phyloP scores from a whole-genome alignment of 1,284 basidiomycete species.

The Taiwanofungus camphoratus region DNA sequence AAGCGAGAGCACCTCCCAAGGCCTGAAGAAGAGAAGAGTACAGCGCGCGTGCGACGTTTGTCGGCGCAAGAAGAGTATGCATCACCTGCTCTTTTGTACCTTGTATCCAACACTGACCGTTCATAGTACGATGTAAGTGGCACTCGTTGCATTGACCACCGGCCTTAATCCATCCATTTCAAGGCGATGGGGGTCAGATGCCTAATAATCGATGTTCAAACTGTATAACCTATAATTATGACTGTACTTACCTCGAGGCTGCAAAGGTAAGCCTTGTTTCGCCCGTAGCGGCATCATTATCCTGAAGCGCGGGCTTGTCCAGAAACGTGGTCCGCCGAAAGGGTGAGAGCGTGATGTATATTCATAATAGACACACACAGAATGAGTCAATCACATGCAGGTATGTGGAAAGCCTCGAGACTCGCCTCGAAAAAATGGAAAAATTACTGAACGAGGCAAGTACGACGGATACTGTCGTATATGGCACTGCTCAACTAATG shows the following conservation, averaged over 20 bases:
- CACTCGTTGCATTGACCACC: neutral
- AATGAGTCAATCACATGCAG: slow-evolving; percentile 26
- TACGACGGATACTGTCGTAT: slow-evolving; percentile 4
- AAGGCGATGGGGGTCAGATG: slow-evolving; percentile 38
- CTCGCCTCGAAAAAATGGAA: slow-evolving; percentile 68
- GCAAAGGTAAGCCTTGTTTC: slow-evolving; percentile 48
- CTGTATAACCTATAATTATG: slow-evolving; percentile 65
- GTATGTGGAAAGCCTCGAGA: slow-evolving; percentile 71
- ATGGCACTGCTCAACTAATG: neutral
- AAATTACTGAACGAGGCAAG: slow-evolving; percentile 53
- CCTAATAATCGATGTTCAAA: slow-evolving; percentile 70
- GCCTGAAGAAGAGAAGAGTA: slow-evolving; percentile 59
- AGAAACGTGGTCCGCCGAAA: slow-evolving; percentile 84
- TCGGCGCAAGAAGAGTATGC: slow-evolving; percentile 68
- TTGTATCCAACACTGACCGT: slow-evolving; percentile 2
- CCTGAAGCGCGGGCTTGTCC: too few relatives aligned
- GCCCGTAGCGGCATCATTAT: too few relatives aligned
- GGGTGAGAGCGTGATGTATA: slow-evolving; percentile 43
- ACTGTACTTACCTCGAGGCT: slow-evolving; percentile 75
- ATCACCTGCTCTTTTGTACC: neutral
- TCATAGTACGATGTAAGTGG: slow-evolving; percentile 22
- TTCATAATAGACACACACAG: neutral
- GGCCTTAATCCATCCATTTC: neutral
- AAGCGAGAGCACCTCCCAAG: slow-evolving; percentile 22
- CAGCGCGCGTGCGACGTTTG: slow-evolving; percentile 75